phyloP scores from a whole-genome alignment of 2,329 filamentous ascomycete species.

The Exophiala alcalophila region DNA sequence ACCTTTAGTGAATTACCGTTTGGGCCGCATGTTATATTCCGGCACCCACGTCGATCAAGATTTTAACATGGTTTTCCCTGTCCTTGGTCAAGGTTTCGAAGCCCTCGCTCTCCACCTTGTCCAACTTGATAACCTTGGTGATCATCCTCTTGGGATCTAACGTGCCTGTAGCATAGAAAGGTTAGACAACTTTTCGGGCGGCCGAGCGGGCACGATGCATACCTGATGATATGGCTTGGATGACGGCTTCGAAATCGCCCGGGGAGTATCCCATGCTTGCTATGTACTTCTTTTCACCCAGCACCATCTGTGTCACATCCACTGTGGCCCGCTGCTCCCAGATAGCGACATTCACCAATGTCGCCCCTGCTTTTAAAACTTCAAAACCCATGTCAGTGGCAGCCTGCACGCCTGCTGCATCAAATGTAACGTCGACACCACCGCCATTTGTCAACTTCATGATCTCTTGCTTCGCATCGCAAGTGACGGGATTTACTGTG shows the following conservation, averaged over 20 bases:
- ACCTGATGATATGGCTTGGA: slow-evolving; percentile 41
- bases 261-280: slow-evolving; percentile 49
- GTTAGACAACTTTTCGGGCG: not conserved
- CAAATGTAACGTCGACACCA: slow-evolving; percentile 52
- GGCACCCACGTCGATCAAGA: slow-evolving; percentile 32
- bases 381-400: slow-evolving; percentile 50
- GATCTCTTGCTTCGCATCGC: slow-evolving; percentile 45
- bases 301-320: slow-evolving; percentile 50
- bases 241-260: slow-evolving; percentile 50
- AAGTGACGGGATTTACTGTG: slow-evolving; percentile 49
- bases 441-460: slow-evolving; percentile 34
- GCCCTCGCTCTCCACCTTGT: slow-evolving; percentile 31
- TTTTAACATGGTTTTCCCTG: slow-evolving; percentile 39
- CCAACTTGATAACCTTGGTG: slow-evolving; percentile 31
- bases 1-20: too few species aligned
- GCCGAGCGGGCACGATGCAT: not conserved
- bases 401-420: slow-evolving; percentile 53
- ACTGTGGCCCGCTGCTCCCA: slow-evolving; percentile 53
- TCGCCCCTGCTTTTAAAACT: slow-evolving; percentile 49
- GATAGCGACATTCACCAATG: slow-evolving; percentile 54
- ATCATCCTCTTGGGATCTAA: slow-evolving; percentile 32
- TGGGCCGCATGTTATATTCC: too few species aligned
- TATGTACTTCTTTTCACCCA: slow-evolving; percentile 52
- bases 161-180: slow-evolving; percentile 17
- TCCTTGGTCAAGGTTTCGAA: slow-evolving; percentile 35